phyloP scores from a whole-genome alignment of 352 stramenopile species.

The Pythium sp. region DNA sequence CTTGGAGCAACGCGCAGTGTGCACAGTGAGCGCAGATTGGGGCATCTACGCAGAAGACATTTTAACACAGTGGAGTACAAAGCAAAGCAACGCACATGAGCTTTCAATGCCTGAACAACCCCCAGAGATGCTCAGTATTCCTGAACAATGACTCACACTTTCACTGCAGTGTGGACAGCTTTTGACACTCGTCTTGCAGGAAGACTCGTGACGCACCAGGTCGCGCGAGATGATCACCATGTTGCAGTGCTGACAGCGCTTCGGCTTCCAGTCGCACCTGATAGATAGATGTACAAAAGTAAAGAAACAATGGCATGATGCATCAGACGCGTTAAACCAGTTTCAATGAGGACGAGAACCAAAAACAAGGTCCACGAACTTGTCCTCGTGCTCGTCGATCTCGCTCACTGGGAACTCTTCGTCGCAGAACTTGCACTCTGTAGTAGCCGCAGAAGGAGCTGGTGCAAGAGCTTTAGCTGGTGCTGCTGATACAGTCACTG shows the following conservation, averaged over 20 bases:
- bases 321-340: too few species aligned
- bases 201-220: conserved; percentile 55
- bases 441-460: conserved; percentile 1
- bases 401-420: conserved; percentile 51
- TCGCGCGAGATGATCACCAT: conserved; percentile 80
- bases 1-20: conserved; percentile 64
- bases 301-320: background rate
- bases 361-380: conserved; percentile 23
- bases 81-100: background rate
- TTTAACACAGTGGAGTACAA: background rate
- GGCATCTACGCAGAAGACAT: conserved; percentile 37
- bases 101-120: background rate
- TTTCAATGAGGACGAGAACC: background rate
- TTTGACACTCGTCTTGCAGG: conserved; percentile 65
- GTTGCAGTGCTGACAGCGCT: conserved; percentile 77
- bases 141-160: conserved; percentile 27
- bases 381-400: conserved; percentile 66
- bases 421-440: conserved; percentile 81
- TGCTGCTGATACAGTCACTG: background rate
- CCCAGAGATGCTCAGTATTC: background rate
- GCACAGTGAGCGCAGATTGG: conserved; percentile 35
- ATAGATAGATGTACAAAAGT: background rate
- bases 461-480: background rate
- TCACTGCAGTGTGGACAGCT: conserved; percentile 68
- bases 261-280: conserved; percentile 78